Evolutionary conservation across 345 rosid species (phyloP).

Genomic region (Eutrema japonicum): DNA sequence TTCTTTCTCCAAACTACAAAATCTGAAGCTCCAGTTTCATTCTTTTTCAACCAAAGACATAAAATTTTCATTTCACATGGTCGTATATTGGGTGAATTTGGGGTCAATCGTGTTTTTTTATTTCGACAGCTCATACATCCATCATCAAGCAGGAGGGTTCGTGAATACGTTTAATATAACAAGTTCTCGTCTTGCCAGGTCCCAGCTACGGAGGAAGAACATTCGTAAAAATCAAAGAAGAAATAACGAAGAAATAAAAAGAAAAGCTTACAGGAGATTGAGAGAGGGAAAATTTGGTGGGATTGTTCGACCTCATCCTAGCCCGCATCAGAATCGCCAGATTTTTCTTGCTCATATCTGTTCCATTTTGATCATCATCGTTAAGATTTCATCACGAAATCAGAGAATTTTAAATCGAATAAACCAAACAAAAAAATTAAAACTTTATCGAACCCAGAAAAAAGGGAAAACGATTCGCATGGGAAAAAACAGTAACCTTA

Average conservation of each 20-base stretch:
- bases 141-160: too few species aligned
- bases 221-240: background rate
- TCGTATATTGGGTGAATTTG: background rate
- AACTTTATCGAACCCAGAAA: background rate
- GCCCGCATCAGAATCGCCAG: conserved; percentile 73
- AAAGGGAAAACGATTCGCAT: background rate
- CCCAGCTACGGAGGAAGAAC: too few species aligned
- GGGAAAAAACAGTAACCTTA: conserved; percentile 25
- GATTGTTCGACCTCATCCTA: conserved; percentile 63
- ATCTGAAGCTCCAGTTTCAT: background rate
- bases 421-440: background rate
- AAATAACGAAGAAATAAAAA: background rate
- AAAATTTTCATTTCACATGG: background rate
- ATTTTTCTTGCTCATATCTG: conserved; percentile 75
- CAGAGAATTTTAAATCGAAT: background rate
- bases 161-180: too few species aligned
- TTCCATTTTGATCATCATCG: conserved; percentile 7
- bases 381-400: conserved; percentile 2
- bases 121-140: too few species aligned
- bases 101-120: background rate
- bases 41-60: background rate
- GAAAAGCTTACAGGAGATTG: conserved; percentile 56
- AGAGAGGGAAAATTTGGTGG: conserved; percentile 51
- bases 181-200: too few species aligned
- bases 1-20: background rate